Base-by-base conservation (phyloP, 768 basidiomycete genomes). In the Calocera viscosa region DNA sequence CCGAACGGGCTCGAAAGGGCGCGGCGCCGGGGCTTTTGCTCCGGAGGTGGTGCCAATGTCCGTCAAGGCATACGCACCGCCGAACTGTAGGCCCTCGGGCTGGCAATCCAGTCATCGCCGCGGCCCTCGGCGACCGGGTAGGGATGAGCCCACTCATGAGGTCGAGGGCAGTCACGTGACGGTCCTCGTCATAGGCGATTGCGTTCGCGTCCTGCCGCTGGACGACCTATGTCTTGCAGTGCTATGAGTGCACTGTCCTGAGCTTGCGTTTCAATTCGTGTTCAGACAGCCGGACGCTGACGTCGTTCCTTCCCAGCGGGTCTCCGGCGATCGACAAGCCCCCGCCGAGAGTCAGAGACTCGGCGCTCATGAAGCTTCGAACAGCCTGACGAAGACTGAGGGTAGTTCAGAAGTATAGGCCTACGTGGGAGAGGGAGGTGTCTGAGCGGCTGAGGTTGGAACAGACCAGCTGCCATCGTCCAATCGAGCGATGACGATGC, bases 241-340 rank as follows among this genome's bases (percentile, higher is more conserved):
- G n/a, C n/a, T 93, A 93, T 73, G 87, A 90, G 75, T 92, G 91
- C 93, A 98, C 96, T 38, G 94, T 93, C 3, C 94, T 91, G 2
- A 96, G 78, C 73, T 87, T 90, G 53, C 94, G 94, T 64, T 84
- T n/a, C n/a, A n/a, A n/a, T n/a, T 89, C 0, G 89, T 82, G 72
- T 86, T 96, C 49, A 98, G 70, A 0, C 91, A 80, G 19, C 92
- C 94, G 1, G 81, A 81, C 2, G 93, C 95, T 78, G 98, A n/a
- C 95, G 30, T 78, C 91, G 73, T 93, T 97, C 32, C 95, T 86
- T 24, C 95, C 95, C 0, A 98, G 78, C 11, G 95, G 95, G 1
- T 94, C 95, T 0, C 96, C 81, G 10, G 94, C 79, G 68, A 79
- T 69, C 16, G 67, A 69, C 64, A 72, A 49, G 69, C 72, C 71